Evolutionary conservation across 768 basidiomycete genomes (phyloP).

Genomic region (Termitomyces sp.): DNA sequence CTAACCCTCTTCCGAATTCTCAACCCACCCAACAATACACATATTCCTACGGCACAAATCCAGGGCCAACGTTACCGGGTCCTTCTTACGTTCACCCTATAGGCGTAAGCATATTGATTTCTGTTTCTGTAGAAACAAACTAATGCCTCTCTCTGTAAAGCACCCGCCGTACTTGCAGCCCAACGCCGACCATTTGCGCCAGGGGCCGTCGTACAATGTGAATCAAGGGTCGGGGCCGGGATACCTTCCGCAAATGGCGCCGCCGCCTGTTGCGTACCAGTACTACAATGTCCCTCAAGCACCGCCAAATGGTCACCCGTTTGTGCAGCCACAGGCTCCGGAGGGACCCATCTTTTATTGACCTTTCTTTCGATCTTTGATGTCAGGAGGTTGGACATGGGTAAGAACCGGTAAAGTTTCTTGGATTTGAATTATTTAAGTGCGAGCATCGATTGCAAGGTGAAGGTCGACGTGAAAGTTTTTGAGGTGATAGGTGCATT

Average conservation of each 20-base stretch:
- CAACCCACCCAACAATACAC: not conserved
- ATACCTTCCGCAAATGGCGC: not conserved
- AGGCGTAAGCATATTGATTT: constrained; percentile 1
- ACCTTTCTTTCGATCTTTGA: not conserved
- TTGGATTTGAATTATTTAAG: not conserved
- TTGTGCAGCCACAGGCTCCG: not conserved
- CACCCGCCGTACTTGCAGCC: not conserved
- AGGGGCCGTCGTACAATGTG: not conserved
- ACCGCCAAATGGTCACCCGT: not conserved
- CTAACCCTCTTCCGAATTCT: not conserved
- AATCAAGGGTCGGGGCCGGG: not conserved
- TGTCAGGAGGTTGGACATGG: not conserved
- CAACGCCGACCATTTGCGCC: not conserved
- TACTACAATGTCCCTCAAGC: not conserved
- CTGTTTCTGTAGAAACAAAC: not conserved
- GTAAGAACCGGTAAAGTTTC: not conserved
- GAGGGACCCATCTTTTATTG: constrained; percentile 7
- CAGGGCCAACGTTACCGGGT: not conserved
- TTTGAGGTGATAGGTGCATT: not conserved
- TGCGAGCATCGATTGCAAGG: not conserved
- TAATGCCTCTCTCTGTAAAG: not conserved
- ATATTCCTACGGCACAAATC: not conserved
- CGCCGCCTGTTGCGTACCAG: not conserved
- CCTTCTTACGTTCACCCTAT: not conserved
- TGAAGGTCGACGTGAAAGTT: not conserved